Percentiles rank a stretch among this genome's conserved stretches.
These are phyloP conservation scores for Cadophora sp. DNA, from an alignment of 2,329 filamentous ascomycete genomes.

Conservation along the genomic window DNA sequence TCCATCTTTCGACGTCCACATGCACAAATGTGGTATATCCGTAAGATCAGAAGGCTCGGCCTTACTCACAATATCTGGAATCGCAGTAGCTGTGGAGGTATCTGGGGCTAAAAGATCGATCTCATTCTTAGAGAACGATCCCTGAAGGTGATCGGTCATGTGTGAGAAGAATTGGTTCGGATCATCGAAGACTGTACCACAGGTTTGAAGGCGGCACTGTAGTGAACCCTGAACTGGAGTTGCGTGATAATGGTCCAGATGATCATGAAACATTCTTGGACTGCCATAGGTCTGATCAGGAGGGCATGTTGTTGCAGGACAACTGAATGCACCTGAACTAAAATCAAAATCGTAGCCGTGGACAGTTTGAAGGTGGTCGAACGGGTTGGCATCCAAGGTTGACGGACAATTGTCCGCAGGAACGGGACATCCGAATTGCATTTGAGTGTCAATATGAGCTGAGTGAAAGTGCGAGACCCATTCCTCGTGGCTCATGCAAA, in stretches of 20 bases:
- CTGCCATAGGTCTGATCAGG: constrained; percentile 34
- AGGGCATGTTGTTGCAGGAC: constrained; percentile 39
- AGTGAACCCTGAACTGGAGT: constrained; percentile 38
- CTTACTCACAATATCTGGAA: background rate
- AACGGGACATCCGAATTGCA: constrained; percentile 40
- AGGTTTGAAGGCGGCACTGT: constrained; percentile 38
- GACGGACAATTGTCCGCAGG: constrained; percentile 34
- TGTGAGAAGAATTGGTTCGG: constrained; percentile 37
- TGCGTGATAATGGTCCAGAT: constrained; percentile 41
- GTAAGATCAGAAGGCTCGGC: constrained; percentile 2
- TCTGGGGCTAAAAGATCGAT: constrained; percentile 26
- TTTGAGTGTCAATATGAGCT: constrained; percentile 41
- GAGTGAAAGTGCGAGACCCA: constrained; percentile 40
- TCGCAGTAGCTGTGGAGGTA: background rate
- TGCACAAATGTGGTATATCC: constrained; percentile 34
- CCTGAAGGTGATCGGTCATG: constrained; percentile 35
- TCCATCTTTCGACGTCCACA: constrained; percentile 35
- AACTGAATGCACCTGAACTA: constrained; percentile 33
- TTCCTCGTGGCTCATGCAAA: constrained; percentile 34
- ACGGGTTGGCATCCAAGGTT: constrained; percentile 35
- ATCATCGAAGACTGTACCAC: constrained; percentile 37
- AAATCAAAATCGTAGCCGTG: constrained; percentile 40
- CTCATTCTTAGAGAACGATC: constrained; percentile 31
- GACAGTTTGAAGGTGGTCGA: constrained; percentile 39
- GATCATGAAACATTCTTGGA: constrained; percentile 40